phyloP scores from a whole-genome alignment of 1,284 basidiomycete genomes.

The Phylloporus sp. region DNA sequence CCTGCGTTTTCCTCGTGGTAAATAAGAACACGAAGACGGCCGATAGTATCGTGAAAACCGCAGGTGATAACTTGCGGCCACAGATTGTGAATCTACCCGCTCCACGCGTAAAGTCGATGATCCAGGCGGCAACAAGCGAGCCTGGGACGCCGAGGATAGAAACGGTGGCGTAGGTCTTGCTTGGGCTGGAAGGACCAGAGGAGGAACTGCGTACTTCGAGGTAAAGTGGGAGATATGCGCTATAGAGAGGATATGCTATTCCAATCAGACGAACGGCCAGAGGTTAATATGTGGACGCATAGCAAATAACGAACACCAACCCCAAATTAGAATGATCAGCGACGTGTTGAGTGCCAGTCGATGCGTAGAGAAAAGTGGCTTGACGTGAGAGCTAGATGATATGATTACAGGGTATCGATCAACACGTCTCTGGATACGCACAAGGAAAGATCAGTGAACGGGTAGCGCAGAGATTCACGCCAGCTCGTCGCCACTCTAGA shows the following conservation, averaged over 20 bases:
- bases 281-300: neutral
- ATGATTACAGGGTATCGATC: neutral
- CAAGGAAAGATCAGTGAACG: slow-evolving; percentile 53
- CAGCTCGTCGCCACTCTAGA: slow-evolving; percentile 30
- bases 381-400: slow-evolving; percentile 51
- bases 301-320: slow-evolving; percentile 32
- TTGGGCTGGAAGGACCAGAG: slow-evolving; percentile 37
- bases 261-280: slow-evolving; percentile 53
- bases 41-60: slow-evolving; percentile 57
- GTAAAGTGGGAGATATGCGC: slow-evolving; percentile 60
- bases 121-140: slow-evolving; percentile 59
- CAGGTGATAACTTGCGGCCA: slow-evolving; percentile 62
- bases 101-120: slow-evolving; percentile 58
- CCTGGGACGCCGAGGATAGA: slow-evolving; percentile 64
- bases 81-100: slow-evolving; percentile 44
- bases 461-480: slow-evolving; percentile 46
- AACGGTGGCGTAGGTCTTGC: slow-evolving; percentile 55
- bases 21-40: slow-evolving; percentile 69
- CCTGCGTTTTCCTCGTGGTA: slow-evolving; percentile 59
- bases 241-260: slow-evolving; percentile 69
- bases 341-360: slow-evolving; percentile 60
- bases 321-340: slow-evolving; percentile 63
- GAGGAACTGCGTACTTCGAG: slow-evolving; percentile 51
- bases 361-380: slow-evolving; percentile 58
- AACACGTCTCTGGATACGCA: slow-evolving; percentile 25